Conservation (phyloP, 2,329 filamentous ascomycete species). For the Microcera coccophila region DNA sequence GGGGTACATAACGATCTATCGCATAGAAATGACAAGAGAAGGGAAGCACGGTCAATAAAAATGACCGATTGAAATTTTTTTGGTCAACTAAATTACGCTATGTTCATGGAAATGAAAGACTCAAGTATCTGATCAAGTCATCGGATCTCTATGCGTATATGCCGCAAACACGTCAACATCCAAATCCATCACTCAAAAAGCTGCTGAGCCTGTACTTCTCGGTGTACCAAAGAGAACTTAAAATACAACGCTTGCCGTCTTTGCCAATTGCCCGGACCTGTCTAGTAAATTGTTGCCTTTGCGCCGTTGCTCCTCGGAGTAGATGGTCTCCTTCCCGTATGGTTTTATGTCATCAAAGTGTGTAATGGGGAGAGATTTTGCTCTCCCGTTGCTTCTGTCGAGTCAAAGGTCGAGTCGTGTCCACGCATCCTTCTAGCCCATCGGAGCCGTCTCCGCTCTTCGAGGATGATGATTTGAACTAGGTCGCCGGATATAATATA, state of each 20-base stretch:
- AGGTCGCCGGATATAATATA: conserved; percentile 18
- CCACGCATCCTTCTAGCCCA: conserved; percentile 19
- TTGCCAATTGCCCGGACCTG: neutral
- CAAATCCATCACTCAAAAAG: neutral
- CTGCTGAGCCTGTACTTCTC: neutral
- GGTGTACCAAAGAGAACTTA: neutral
- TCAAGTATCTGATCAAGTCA: neutral
- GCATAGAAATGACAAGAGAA: too few relatives aligned
- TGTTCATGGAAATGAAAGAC: neutral
- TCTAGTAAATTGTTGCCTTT: neutral
- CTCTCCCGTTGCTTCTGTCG: too few relatives aligned
- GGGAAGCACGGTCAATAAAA: too few relatives aligned
- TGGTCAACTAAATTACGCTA: neutral
- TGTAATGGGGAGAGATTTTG: neutral
- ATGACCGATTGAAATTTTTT: too few relatives aligned
- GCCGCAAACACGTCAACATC: neutral
- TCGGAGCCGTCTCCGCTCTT: conserved; percentile 26
- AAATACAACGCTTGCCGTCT: neutral
- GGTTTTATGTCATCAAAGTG: conserved; percentile 1
- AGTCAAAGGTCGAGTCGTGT: neutral
- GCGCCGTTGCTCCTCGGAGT: neutral
- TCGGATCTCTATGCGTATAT: neutral
- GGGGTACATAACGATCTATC: too few relatives aligned
- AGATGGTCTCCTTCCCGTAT: conserved; percentile 3
- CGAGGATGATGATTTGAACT: conserved; percentile 20